Evolutionary conservation across 495 filamentous ascomycete genomes (phyloP).

Genomic region (Xylaria telfairii): DNA sequence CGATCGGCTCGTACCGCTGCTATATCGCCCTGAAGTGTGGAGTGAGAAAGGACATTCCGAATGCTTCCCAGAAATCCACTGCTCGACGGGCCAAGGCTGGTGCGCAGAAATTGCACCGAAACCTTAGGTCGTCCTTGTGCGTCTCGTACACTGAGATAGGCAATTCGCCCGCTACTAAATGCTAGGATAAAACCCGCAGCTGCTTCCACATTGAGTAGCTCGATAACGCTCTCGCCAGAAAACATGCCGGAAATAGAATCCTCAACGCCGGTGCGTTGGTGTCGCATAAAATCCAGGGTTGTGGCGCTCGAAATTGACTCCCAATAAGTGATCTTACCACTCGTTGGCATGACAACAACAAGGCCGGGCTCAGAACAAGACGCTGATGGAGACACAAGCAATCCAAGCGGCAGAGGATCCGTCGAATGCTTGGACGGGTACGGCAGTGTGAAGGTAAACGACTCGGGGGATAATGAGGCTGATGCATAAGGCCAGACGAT

Average conservation of each 20-base stretch:
- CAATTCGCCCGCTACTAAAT: slow-evolving; percentile 83
- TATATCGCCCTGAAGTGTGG: slow-evolving; percentile 72
- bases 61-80: slow-evolving; percentile 78
- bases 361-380: slow-evolving; percentile 79
- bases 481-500: slow-evolving; percentile 87
- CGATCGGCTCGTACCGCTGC: slow-evolving; percentile 74
- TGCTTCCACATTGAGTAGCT: slow-evolving; percentile 78
- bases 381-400: slow-evolving; percentile 75
- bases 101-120: slow-evolving; percentile 73
- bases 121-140: slow-evolving; percentile 83
- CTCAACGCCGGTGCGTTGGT: slow-evolving; percentile 79
- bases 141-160: slow-evolving; percentile 84
- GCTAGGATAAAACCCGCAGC: slow-evolving; percentile 83
- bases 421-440: slow-evolving; percentile 67
- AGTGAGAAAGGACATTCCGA: slow-evolving; percentile 70
- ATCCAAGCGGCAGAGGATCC: slow-evolving; percentile 77
- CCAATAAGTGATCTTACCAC: slow-evolving; percentile 90
- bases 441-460: slow-evolving; percentile 77
- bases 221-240: slow-evolving; percentile 76
- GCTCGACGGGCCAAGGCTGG: slow-evolving; percentile 52
- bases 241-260: slow-evolving; percentile 72
- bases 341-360: slow-evolving; percentile 80
- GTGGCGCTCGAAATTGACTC: slow-evolving; percentile 87
- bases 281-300: slow-evolving; percentile 73
- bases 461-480: slow-evolving; percentile 67